Evolutionary conservation across 345 rosid genomes (phyloP).

Genomic region (Cardamine resedifolia): DNA sequence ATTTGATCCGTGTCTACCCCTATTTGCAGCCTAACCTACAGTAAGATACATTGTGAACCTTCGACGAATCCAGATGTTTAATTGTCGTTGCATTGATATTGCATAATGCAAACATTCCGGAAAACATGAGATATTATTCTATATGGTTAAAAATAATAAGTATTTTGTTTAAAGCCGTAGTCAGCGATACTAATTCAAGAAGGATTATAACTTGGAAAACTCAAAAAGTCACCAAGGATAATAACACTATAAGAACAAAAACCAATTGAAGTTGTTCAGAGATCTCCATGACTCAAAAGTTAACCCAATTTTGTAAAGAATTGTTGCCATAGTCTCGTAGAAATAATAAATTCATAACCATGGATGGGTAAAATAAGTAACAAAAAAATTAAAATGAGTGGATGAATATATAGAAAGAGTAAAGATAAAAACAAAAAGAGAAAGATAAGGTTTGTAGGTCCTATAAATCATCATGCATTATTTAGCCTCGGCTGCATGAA

Average conservation of each 20-base stretch:
- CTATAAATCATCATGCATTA: neutral
- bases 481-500: neutral
- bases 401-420: neutral
- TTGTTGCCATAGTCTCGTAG: neutral
- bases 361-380: neutral
- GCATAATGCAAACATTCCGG: conserved; percentile 9
- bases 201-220: no score
- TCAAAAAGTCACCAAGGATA: no score
- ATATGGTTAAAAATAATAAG: no score
- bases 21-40: no score
- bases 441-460: conserved; percentile 11
- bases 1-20: no score
- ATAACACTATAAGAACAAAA: no score
- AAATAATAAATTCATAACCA: neutral
- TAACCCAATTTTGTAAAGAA: neutral
- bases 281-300: neutral
- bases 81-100: conserved; percentile 1
- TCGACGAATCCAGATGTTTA: conserved; percentile 1
- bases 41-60: neutral
- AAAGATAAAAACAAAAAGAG: neutral
- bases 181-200: neutral
- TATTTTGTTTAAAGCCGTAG: no score
- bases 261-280: no score
- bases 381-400: neutral
- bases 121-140: neutral